Conservation (phyloP, 495 filamentous ascomycete genomes). For the Penicillium macrosclerotiorum region DNA sequence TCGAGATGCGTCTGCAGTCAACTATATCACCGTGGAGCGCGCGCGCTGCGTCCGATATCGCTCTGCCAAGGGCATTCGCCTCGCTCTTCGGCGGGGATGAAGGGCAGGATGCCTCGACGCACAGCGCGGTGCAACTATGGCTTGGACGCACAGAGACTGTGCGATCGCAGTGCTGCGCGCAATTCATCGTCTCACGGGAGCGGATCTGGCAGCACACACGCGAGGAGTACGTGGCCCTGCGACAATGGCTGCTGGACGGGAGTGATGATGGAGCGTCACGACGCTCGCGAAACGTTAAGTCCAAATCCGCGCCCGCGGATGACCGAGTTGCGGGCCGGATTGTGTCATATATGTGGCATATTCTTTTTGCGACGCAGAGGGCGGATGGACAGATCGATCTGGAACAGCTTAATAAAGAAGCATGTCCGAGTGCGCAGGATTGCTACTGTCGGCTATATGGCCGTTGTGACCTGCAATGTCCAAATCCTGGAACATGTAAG, state of each 20-base stretch:
- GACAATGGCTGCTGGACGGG: conserved; percentile 45
- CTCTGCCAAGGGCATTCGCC: conserved; percentile 29
- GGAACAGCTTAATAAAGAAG: conserved; percentile 34
- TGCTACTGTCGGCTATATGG: conserved; percentile 49
- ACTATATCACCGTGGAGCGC: conserved; percentile 38
- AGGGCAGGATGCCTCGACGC: not conserved
- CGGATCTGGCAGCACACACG: conserved; percentile 34
- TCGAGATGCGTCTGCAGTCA: conserved; percentile 38
- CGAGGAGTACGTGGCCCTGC: conserved; percentile 39
- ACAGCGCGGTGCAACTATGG: not conserved
- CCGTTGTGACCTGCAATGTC: conserved; percentile 33
- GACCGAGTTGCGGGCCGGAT: conserved; percentile 40
- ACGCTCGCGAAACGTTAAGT: conserved; percentile 7
- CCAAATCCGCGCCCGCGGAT: conserved; percentile 32
- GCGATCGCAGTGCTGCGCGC: conserved; percentile 45
- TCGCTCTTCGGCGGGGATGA: conserved; percentile 30
- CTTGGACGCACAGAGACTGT: conserved; percentile 34
- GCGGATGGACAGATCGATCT: conserved; percentile 38
- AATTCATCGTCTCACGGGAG: conserved; percentile 39
- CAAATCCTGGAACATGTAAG: conserved; percentile 26
- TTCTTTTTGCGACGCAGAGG: conserved; percentile 34
- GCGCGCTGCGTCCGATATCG: conserved; percentile 37
- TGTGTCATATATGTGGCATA: conserved; percentile 45
- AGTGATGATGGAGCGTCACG: conserved; percentile 5
- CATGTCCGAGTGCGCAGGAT: conserved; percentile 39